phyloP scores from a whole-genome alignment of 805 yeast species.

The Hyphopichia homilentoma region DNA sequence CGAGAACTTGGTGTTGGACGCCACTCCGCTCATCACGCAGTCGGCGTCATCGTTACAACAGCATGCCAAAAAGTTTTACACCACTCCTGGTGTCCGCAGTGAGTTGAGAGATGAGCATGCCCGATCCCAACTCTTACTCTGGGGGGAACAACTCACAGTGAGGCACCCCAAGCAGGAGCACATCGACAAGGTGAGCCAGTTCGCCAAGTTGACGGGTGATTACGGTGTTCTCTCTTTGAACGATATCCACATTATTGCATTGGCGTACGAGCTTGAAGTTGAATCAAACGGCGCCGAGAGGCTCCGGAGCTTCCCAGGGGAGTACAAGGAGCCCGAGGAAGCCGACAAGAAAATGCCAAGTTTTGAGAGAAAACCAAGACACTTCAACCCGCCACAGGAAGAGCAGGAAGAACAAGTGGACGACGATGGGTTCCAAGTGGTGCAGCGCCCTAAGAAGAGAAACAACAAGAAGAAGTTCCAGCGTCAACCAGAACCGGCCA shows the following conservation, averaged over 20 bases:
- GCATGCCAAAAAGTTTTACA: constrained; percentile 68
- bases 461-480: constrained; percentile 6
- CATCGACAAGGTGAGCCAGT: constrained; percentile 63
- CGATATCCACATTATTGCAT: constrained; percentile 89
- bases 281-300: constrained; percentile 72
- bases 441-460: constrained; percentile 1
- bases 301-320: constrained; percentile 72
- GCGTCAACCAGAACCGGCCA: not conserved
- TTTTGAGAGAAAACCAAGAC: constrained; percentile 5
- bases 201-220: constrained; percentile 90
- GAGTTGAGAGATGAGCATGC: constrained; percentile 88
- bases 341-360: constrained; percentile 4
- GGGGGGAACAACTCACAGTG: constrained; percentile 69
- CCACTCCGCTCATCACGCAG: constrained; percentile 90
- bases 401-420: constrained; percentile 10
- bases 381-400: constrained; percentile 8
- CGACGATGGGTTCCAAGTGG: constrained; percentile 18
- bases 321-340: constrained; percentile 31
- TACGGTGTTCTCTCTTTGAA: constrained; percentile 80
- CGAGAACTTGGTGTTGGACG: constrained; percentile 89
- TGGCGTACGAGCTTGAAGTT: constrained; percentile 81
- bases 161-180: constrained; percentile 73
- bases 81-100: constrained; percentile 86
- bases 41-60: constrained; percentile 68
- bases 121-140: constrained; percentile 69